These are phyloP conservation scores for Pontederia paniculata DNA, from an alignment of 176 grass and related monocot species.

Conservation along the genomic window DNA sequence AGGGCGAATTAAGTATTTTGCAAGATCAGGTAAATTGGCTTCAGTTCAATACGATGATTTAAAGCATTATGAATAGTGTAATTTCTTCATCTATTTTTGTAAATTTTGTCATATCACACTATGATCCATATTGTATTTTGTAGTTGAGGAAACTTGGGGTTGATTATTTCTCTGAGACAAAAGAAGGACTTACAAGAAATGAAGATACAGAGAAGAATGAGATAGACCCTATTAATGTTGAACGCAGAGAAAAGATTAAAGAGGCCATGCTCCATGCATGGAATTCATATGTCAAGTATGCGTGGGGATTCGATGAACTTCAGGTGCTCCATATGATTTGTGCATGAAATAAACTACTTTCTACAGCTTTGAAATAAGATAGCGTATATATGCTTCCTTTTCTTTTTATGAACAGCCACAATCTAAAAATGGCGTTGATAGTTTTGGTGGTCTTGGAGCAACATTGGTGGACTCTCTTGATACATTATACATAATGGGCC, in stretches of 20 bases:
- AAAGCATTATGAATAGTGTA: neutral
- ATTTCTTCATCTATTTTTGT: neutral
- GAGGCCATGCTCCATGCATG: slow-evolving; percentile 92
- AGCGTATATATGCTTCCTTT: slow-evolving; percentile 5
- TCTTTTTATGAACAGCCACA: slow-evolving; percentile 55
- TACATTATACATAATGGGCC: slow-evolving; percentile 95
- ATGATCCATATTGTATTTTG: no score
- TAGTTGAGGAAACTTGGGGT: slow-evolving; percentile 67
- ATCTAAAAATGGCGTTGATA: slow-evolving; percentile 83
- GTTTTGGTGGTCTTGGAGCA: slow-evolving; percentile 95
- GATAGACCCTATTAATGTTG: slow-evolving; percentile 58
- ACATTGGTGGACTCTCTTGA: slow-evolving; percentile 90
- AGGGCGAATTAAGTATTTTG: slow-evolving; percentile 48
- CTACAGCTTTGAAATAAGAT: no score
- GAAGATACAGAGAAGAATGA: slow-evolving; percentile 26
- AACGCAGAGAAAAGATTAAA: slow-evolving; percentile 90
- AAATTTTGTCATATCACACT: neutral
- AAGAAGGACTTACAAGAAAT: slow-evolving; percentile 20
- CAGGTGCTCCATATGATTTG: no score
- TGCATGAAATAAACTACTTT: slow-evolving; percentile 13
- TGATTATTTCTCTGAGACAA: slow-evolving; percentile 16
- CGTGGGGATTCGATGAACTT: slow-evolving; percentile 96
- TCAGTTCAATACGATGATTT: neutral
- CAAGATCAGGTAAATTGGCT: slow-evolving; percentile 68
- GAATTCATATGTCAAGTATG: slow-evolving; percentile 90